phyloP scores from a whole-genome alignment of 2,329 filamentous ascomycete species.

The Bipolaris oryzae region DNA sequence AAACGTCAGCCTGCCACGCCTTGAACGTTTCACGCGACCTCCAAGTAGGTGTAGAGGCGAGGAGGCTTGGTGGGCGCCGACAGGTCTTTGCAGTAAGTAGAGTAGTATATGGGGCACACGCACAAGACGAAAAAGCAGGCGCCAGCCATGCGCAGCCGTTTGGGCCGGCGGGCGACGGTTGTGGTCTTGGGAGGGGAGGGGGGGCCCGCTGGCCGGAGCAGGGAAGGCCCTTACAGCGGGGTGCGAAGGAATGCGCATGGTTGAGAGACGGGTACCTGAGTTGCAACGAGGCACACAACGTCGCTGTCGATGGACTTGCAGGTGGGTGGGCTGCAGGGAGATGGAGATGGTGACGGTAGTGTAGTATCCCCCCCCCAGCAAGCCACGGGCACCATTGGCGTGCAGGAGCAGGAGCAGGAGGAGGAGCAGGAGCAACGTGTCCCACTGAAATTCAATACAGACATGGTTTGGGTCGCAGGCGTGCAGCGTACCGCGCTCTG shows the following conservation, averaged over 20 bases:
- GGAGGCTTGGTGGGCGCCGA: slow-evolving; percentile 5
- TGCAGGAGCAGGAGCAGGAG: slow-evolving; percentile 16
- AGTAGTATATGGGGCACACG: neutral
- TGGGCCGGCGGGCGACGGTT: slow-evolving; percentile 9
- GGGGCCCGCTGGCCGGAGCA: neutral
- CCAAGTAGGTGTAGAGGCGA: too few species aligned
- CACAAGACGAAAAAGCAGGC: neutral
- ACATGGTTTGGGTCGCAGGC: neutral
- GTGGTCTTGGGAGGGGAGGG: neutral
- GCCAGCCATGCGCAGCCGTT: slow-evolving; percentile 5
- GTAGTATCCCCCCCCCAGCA: slow-evolving; percentile 6
- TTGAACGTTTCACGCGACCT: slow-evolving; percentile 20
- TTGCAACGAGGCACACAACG: slow-evolving; percentile 19
- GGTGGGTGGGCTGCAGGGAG: slow-evolving; percentile 20
- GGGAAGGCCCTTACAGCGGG: slow-evolving; percentile 1
- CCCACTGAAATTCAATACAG: slow-evolving; percentile 27
- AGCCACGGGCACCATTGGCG: slow-evolving; percentile 6
- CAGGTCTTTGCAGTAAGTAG: neutral
- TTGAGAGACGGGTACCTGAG: slow-evolving; percentile 26
- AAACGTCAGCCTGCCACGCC: slow-evolving; percentile 33
- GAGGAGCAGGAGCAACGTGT: slow-evolving; percentile 38
- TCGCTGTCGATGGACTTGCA: slow-evolving; percentile 2
- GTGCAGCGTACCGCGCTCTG: neutral
- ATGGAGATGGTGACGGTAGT: slow-evolving; percentile 10
- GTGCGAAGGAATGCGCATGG: slow-evolving; percentile 7